These are phyloP conservation scores for Penicillium sp. DNA, from an alignment of 2,329 filamentous ascomycete genomes.

Conservation along the genomic window DNA sequence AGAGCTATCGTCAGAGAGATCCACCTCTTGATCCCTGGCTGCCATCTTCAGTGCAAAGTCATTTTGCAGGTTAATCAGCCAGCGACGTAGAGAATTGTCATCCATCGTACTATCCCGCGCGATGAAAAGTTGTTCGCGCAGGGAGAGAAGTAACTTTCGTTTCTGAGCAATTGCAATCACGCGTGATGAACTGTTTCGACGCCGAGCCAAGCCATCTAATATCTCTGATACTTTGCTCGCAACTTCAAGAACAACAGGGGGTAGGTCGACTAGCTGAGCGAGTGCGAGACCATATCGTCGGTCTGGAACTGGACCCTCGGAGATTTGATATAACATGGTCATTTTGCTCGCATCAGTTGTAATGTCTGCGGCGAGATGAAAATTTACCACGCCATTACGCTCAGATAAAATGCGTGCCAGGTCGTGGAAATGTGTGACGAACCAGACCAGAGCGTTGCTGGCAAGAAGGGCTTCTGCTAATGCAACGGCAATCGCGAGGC, in stretches of 20 bases:
- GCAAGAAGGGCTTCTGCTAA: conserved; percentile 85
- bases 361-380: conserved; percentile 74
- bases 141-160: conserved; percentile 68
- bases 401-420: conserved; percentile 73
- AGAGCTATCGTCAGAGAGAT: conserved; percentile 15
- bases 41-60: conserved; percentile 75
- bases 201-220: conserved; percentile 58
- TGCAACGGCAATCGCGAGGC: conserved; percentile 81
- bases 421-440: conserved; percentile 88
- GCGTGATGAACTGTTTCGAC: conserved; percentile 58
- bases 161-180: conserved; percentile 60
- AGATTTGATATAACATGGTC: conserved; percentile 84
- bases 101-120: conserved; percentile 65
- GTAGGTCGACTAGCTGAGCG: conserved; percentile 72
- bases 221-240: conserved; percentile 66
- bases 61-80: conserved; percentile 65
- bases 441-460: conserved; percentile 78
- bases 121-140: conserved; percentile 71
- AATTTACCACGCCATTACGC: conserved; percentile 73
- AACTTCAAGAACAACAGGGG: conserved; percentile 62
- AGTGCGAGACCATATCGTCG: conserved; percentile 81
- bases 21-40: conserved; percentile 53
- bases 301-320: conserved; percentile 67
- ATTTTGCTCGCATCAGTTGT: conserved; percentile 59
- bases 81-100: conserved; percentile 60